These are phyloP conservation scores for Chaetoceros tenuissimus DNA, from an alignment of 108 stramenopile genomes.

Conservation along the genomic window DNA sequence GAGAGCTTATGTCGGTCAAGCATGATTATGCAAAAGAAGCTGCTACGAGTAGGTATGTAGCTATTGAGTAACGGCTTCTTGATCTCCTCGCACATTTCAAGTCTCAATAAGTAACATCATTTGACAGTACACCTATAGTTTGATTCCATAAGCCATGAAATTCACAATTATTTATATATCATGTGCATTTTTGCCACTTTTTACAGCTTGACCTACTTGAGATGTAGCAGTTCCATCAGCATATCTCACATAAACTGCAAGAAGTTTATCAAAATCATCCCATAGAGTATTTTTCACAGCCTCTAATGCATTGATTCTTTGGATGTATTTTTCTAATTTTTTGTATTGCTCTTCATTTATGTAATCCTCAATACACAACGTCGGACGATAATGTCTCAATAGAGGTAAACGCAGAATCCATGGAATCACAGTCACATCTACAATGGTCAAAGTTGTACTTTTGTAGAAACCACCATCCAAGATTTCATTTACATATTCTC, in stretches of 20 bases:
- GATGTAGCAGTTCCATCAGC: neutral
- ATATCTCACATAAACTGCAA: neutral
- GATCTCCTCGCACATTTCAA: no score
- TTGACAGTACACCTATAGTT: no score
- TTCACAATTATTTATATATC: no score
- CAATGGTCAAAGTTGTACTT: neutral
- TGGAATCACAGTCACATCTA: neutral
- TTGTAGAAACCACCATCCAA: neutral
- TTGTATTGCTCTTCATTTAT: neutral
- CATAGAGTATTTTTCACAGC: neutral
- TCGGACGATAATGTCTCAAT: neutral
- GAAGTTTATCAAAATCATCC: neutral
- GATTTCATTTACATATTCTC: neutral
- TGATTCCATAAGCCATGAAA: no score
- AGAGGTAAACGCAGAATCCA: neutral
- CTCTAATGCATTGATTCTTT: neutral
- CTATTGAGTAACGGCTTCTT: no score
- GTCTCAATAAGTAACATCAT: no score
- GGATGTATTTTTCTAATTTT: neutral
- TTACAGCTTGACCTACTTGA: neutral
- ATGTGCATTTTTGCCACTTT: neutral
- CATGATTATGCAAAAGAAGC: no score
- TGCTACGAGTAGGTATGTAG: no score
- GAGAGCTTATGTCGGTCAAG: no score
- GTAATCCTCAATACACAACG: neutral